A percentile compares a stretch with the other conserved stretches of the same genome.
These are phyloP conservation scores for Metschnikowia arizonensis DNA, from an alignment of 805 yeast species.

Conservation along the genomic window DNA sequence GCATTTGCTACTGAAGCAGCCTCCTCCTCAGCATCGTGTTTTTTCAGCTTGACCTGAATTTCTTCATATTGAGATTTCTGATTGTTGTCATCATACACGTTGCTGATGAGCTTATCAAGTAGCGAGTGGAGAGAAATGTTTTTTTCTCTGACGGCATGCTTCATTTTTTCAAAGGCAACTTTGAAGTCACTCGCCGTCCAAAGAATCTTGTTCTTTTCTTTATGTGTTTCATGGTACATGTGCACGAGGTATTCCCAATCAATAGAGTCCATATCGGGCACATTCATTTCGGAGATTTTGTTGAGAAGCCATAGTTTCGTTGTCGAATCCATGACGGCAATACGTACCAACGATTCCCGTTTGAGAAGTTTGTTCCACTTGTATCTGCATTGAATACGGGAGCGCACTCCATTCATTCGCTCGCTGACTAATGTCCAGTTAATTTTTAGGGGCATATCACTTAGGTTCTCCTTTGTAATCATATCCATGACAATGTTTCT, in stretches of 20 bases:
- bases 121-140: conserved; percentile 12
- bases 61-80: conserved; percentile 8
- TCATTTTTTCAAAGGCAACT: conserved; percentile 58
- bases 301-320: conserved; percentile 39
- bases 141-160: conserved; percentile 45
- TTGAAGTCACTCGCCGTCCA: conserved; percentile 65
- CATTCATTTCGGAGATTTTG: conserved; percentile 26
- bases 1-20: conserved; percentile 35
- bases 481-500: conserved; percentile 51
- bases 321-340: conserved; percentile 29
- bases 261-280: conserved; percentile 23
- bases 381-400: conserved; percentile 91
- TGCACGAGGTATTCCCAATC: conserved; percentile 36
- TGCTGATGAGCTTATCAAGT: conserved; percentile 15
- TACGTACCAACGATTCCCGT: conserved; percentile 42
- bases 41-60: conserved; percentile 9
- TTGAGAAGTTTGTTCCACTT: conserved; percentile 85
- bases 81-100: conserved; percentile 6
- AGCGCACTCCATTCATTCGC: conserved; percentile 80
- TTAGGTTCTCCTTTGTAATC: conserved; percentile 25
- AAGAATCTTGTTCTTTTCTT: conserved; percentile 15
- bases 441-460: conserved; percentile 40
- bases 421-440: conserved; percentile 94
- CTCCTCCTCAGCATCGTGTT: conserved; percentile 19
- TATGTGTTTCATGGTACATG: conserved; percentile 26